phyloP scores from a whole-genome alignment of 1,284 basidiomycete genomes.

The Tilletia horrida region DNA sequence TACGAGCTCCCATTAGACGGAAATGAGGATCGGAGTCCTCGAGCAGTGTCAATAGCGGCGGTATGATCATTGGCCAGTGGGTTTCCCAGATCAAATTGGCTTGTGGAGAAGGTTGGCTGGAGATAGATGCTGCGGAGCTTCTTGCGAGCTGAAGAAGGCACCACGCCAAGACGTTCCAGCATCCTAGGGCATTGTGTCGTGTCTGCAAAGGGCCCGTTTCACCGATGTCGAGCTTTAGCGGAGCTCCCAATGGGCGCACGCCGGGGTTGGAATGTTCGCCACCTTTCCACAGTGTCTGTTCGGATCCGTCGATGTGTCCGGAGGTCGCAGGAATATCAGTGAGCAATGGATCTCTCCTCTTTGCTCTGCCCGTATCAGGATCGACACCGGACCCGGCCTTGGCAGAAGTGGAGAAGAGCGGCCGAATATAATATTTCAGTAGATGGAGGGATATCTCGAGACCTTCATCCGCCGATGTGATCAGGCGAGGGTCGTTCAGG shows the following conservation, averaged over 20 bases:
- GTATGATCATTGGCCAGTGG: neutral
- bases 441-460: neutral
- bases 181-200: neutral
- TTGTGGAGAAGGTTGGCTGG: neutral
- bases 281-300: neutral
- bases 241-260: neutral
- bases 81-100: neutral
- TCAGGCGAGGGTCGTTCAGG: neutral
- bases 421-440: neutral
- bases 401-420: neutral
- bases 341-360: neutral
- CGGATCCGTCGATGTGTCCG: neutral
- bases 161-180: slow-evolving; percentile 6
- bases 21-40: slow-evolving; percentile 12
- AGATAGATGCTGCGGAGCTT: neutral
- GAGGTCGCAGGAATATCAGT: neutral
- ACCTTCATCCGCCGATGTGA: neutral
- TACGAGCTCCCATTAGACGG: neutral
- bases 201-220: neutral
- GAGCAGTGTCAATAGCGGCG: slow-evolving; percentile 8
- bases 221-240: neutral
- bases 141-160: neutral
- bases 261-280: neutral
- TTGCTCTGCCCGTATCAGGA: slow-evolving; percentile 3
- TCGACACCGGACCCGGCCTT: neutral